Percentiles rank a stretch among this genome's conserved stretches.
phyloP scores from a whole-genome alignment of 768 basidiomycete species.

The Pholiota microspora region DNA sequence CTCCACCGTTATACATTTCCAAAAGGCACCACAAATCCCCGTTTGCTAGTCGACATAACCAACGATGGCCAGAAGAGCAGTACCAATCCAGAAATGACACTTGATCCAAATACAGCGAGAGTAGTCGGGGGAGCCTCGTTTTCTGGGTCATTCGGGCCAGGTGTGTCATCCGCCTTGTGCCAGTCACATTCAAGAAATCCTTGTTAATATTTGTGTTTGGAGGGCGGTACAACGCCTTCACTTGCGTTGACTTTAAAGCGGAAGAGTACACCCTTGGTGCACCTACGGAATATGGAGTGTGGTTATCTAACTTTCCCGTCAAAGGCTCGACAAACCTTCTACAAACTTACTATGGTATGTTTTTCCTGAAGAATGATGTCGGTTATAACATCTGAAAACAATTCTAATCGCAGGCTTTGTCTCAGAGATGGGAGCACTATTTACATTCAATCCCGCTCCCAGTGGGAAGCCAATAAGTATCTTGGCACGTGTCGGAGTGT shows the following conservation, averaged over 20 bases:
- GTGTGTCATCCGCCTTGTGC: slow-evolving; percentile 12
- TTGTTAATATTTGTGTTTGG: background rate
- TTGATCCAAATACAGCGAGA: slow-evolving; percentile 48
- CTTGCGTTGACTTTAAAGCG: slow-evolving; percentile 60
- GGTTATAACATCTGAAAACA: background rate
- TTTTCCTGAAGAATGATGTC: background rate
- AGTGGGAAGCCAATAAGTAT: slow-evolving; percentile 37
- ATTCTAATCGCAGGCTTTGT: slow-evolving; percentile 37
- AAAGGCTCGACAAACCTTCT: slow-evolving; percentile 41
- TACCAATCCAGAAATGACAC: slow-evolving; percentile 42
- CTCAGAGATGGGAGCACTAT: slow-evolving; percentile 50
- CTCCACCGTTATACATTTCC: slow-evolving; percentile 61
- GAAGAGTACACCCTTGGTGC: slow-evolving; percentile 43
- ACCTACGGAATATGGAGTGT: slow-evolving; percentile 56
- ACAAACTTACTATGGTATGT: slow-evolving; percentile 49
- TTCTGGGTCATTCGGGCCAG: slow-evolving; percentile 57
- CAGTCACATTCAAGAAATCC: background rate
- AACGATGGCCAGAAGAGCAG: slow-evolving; percentile 59
- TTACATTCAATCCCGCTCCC: slow-evolving; percentile 48
- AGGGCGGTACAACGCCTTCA: slow-evolving; percentile 56
- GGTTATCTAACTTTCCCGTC: slow-evolving; percentile 48
- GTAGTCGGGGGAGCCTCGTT: slow-evolving; percentile 50
- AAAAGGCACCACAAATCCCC: slow-evolving; percentile 41
- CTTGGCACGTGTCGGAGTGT: slow-evolving; percentile 62
- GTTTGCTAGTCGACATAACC: slow-evolving; percentile 59